phyloP scores from a whole-genome alignment of 768 basidiomycete species.

The Xerocomellus amylosporus region DNA sequence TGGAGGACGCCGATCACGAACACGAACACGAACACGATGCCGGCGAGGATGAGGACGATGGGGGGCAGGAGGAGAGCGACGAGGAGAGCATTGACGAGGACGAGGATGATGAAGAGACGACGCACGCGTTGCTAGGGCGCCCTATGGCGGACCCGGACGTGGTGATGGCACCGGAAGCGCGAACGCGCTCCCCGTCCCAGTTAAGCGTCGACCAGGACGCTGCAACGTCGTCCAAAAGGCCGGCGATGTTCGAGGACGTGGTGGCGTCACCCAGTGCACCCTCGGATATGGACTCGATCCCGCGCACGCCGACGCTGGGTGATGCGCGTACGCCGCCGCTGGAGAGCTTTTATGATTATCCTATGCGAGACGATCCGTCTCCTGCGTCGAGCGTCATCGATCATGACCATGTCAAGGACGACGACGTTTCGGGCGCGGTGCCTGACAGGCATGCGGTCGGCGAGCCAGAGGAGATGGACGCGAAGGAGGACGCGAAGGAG shows the following conservation, averaged over 20 bases:
- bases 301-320: constrained; percentile 21
- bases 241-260: constrained; percentile 11
- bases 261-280: constrained; percentile 23
- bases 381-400: constrained; percentile 30
- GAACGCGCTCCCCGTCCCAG: constrained; percentile 11
- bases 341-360: constrained; percentile 25
- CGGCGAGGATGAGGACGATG: constrained; percentile 4
- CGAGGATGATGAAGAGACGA: constrained; percentile 31
- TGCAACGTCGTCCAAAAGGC: neutral
- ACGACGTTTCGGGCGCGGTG: neutral
- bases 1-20: constrained; percentile 13
- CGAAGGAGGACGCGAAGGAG: neutral
- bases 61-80: constrained; percentile 35
- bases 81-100: constrained; percentile 41
- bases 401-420: constrained; percentile 22
- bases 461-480: neutral
- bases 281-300: constrained; percentile 28
- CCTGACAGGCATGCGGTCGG: neutral
- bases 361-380: constrained; percentile 23
- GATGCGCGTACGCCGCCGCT: constrained; percentile 21
- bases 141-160: neutral
- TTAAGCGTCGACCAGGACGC: constrained; percentile 1
- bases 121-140: constrained; percentile 28
- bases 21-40: neutral
- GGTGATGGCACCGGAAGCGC: neutral